phyloP scores from a whole-genome alignment of 257 asterid genomes.

The Capsicum pubescens region DNA sequence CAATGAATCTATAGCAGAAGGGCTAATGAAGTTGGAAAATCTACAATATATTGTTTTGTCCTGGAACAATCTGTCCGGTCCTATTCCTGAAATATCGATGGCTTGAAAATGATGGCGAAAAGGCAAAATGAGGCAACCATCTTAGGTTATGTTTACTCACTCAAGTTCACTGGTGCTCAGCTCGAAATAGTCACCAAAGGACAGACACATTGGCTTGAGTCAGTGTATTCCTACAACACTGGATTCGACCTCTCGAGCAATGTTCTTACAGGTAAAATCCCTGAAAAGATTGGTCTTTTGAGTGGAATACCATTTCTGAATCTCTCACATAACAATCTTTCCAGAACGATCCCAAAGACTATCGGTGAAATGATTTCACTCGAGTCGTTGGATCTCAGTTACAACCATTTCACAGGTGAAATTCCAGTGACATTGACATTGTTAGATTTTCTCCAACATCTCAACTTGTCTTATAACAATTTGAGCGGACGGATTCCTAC shows the following conservation, averaged over 20 bases:
- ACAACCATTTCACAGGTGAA: conserved; percentile 20
- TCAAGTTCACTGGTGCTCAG: conserved; percentile 24
- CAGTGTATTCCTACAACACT: conserved; percentile 25
- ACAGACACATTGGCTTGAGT: background rate
- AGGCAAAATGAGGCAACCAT: background rate
- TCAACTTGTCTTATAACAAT: conserved; percentile 31
- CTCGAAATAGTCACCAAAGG: conserved; percentile 30
- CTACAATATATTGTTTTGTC: conserved; percentile 23
- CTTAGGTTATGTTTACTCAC: conserved; percentile 12
- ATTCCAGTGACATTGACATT: conserved; percentile 10
- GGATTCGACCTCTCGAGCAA: conserved; percentile 17
- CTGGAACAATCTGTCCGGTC: conserved; percentile 27
- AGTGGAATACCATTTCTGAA: conserved; percentile 4
- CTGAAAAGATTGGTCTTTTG: conserved; percentile 11
- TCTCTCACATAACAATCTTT: conserved; percentile 14
- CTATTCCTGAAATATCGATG: conserved; percentile 27
- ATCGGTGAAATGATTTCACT: conserved; percentile 19
- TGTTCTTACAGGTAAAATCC: conserved; percentile 12
- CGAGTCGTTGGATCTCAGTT: conserved; percentile 24
- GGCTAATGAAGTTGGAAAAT: conserved; percentile 10
- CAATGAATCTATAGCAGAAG: conserved; percentile 28
- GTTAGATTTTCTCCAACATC: conserved; percentile 18
- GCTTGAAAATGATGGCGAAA: conserved; percentile 15
- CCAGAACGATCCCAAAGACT: background rate
- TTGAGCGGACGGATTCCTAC: conserved; percentile 27